Base-by-base conservation (phyloP, 2,329 filamentous ascomycete species). In the Cercospora zeina region DNA sequence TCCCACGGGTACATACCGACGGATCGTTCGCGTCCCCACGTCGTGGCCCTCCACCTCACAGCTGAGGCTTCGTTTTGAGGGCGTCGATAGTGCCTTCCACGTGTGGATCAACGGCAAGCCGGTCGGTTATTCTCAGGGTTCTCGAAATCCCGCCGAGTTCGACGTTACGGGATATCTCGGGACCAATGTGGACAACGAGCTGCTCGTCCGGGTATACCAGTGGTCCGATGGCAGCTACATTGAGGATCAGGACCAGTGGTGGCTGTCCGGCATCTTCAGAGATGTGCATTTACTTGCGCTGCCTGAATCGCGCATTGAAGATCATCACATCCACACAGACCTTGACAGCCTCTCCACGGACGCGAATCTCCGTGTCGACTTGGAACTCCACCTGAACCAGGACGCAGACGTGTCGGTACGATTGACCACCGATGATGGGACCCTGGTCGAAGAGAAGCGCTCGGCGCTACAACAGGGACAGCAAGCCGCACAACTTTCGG, bases 21-120 rank as follows among this genome's bases (percentile, higher is more conserved):
- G 81, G 11, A 75, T 73, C 3, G 87, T 89, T 66, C 68, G 75
- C 1, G 76, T 87, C 2, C 85, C 85, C 0, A 61, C 73, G 1
- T 73, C 59, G 6, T 67, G 74, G 7, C 84, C 81, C 77, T 75
- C 77, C 14, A 76, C 73, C 4, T 70, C 73, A 27, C 85, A 88
- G 66, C 75, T 89, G 19, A 80, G 86, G 14, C 74, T 90, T 16
- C 79, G 87, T 14, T 89, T 89, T 63, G 87, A 89, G 54, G 87
- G 87, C 1, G 87, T 90, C 0, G 87, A 90, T 68, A 87, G 85
- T 67, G 85, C 87, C 0, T 90, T 87, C 67, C 86, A 89, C 71
- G 74, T 89, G 10, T 89, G 83, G 80, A 76, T 90, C 4, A 90
- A 90, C 66, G 85, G 85, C 0, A 72, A 76, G 13, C 74, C 85